Conservation (phyloP, 2,329 filamentous ascomycete genomes). For the Cadophora malorum region DNA sequence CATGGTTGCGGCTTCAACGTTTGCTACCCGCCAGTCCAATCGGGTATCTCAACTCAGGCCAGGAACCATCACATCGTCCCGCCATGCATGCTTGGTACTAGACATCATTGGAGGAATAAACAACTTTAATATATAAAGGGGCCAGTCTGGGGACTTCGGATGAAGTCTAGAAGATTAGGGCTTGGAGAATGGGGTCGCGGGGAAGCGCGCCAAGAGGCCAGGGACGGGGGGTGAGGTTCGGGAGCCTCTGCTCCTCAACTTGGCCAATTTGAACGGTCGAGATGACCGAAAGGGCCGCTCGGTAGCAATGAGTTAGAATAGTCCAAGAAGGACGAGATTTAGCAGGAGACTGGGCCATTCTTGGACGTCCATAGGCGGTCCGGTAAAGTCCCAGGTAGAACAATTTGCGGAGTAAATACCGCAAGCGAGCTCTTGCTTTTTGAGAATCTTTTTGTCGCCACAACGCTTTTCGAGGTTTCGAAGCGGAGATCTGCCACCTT, state of each 20-base stretch:
- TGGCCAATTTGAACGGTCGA: slow-evolving; percentile 1
- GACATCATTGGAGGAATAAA: slow-evolving; percentile 7
- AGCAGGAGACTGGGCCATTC: background rate
- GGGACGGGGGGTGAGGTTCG: background rate
- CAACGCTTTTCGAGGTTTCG: no score
- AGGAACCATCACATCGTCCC: slow-evolving; percentile 18
- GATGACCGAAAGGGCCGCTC: background rate
- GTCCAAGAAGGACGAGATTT: background rate
- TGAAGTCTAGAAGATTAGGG: slow-evolving; percentile 13
- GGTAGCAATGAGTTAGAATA: background rate
- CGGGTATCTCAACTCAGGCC: background rate
- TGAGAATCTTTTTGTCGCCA: no score
- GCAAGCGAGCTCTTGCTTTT: slow-evolving; percentile 1
- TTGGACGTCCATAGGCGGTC: background rate
- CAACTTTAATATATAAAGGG: slow-evolving; percentile 2
- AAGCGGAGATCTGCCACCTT: no score
- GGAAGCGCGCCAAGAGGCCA: background rate
- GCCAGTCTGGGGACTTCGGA: background rate
- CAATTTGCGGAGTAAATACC: background rate
- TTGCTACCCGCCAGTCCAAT: slow-evolving; percentile 3
- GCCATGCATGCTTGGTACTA: slow-evolving; percentile 12
- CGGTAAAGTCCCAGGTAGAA: background rate
- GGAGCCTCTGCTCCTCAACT: background rate
- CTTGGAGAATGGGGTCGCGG: background rate
- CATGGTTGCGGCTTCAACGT: background rate